These are phyloP conservation scores for Hansfordia pulvinata DNA, from an alignment of 2,329 filamentous ascomycete genomes.

Conservation along the genomic window DNA sequence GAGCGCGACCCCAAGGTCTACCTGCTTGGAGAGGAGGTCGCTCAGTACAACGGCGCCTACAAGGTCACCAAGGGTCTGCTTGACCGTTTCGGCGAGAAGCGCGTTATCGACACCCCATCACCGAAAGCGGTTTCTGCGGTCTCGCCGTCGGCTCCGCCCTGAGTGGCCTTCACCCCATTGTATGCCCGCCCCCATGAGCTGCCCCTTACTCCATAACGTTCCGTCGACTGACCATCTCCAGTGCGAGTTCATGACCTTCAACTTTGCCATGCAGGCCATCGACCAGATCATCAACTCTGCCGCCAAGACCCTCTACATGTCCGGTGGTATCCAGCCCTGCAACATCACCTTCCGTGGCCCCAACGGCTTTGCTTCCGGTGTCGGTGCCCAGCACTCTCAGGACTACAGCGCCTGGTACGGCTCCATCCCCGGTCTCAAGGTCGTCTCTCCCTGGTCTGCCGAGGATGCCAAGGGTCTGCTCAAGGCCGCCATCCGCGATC, in stretches of 20 bases:
- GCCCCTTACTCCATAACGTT: not conserved
- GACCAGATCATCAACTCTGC: conserved; percentile 99
- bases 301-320: conserved; percentile 99
- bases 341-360: conserved; percentile 99
- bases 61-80: conserved; percentile 97
- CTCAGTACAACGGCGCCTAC: conserved; percentile 99
- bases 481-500: conserved; percentile 95
- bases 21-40: conserved; percentile 92
- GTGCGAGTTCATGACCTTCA: conserved; percentile 99
- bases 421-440: conserved; percentile 93
- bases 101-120: conserved; percentile 97
- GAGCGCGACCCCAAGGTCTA: conserved; percentile 92
- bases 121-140: conserved; percentile 89
- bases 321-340: conserved; percentile 96
- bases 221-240: conserved; percentile 19
- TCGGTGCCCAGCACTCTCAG: conserved; percentile 95
- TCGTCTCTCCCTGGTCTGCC: conserved; percentile 88
- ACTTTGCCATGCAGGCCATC: conserved; percentile 99
- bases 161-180: conserved; percentile 84
- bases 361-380: conserved; percentile 94
- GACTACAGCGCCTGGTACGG: conserved; percentile 99
- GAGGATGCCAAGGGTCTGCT: conserved; percentile 97
- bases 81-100: conserved; percentile 93
- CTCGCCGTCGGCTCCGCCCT: conserved; percentile 89
- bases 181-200: conserved; percentile 34